Evolutionary conservation across 2,329 filamentous ascomycete species (phyloP).

Genomic region (Pyrenochaeta sp.): DNA sequence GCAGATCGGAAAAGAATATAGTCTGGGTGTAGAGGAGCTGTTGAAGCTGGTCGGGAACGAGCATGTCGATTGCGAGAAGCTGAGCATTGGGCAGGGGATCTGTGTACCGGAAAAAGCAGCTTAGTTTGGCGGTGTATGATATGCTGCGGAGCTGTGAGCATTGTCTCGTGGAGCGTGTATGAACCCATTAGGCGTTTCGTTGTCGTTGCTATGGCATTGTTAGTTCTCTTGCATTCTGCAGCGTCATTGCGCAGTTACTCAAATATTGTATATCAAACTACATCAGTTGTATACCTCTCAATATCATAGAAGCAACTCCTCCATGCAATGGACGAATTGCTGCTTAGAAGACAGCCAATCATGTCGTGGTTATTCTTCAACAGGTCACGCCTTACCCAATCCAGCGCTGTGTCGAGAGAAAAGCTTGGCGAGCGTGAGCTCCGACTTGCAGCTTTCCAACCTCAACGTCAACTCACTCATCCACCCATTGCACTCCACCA

Average conservation of each 20-base stretch:
- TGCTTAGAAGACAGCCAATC: conserved; percentile 2
- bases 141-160: too few species aligned
- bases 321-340: too few species aligned
- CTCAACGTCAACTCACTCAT: conserved; percentile 23
- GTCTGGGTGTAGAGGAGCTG: conserved; percentile 58
- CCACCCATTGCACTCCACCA: conserved; percentile 28
- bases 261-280: too few species aligned
- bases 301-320: too few species aligned
- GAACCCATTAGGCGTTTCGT: too few species aligned
- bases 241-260: too few species aligned
- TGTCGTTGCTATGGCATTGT: too few species aligned
- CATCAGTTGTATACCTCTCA: too few species aligned
- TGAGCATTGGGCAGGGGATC: conserved; percentile 55
- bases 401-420: conserved; percentile 2
- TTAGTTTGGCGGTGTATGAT: not conserved
- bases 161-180: too few species aligned
- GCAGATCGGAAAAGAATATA: conserved; percentile 57
- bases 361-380: conserved; percentile 7
- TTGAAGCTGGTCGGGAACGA: conserved; percentile 53
- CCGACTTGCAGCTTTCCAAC: conserved; percentile 20
- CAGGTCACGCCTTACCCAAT: not conserved
- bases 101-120: conserved; percentile 52
- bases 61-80: conserved; percentile 58
- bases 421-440: conserved; percentile 18
- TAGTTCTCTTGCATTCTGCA: too few species aligned